Conservation (phyloP, 1,139 yeast species). For the Geotrichum klebahnii region DNA sequence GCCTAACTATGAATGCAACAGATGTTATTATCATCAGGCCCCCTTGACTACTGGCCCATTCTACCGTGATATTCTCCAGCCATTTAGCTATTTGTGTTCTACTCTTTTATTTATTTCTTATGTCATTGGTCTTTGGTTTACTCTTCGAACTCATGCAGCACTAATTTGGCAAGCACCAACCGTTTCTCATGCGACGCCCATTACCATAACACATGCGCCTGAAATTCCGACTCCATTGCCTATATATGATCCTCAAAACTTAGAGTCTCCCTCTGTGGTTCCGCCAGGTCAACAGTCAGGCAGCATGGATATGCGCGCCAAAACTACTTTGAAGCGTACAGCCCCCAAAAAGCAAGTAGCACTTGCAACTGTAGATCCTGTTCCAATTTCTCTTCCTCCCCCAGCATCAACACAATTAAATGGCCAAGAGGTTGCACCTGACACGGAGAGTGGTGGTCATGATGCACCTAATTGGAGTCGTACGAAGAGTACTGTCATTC, state of each 20-base stretch:
- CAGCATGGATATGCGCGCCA: too few relatives aligned
- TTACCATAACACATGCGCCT: slow-evolving; percentile 15
- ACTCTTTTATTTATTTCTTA: slow-evolving; percentile 76
- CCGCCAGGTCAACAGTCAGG: slow-evolving; percentile 8
- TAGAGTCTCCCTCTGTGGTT: slow-evolving; percentile 5
- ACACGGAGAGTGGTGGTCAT: slow-evolving; percentile 55
- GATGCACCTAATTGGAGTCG: slow-evolving; percentile 98
- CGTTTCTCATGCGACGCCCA: slow-evolving; percentile 33
- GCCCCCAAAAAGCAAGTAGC: slow-evolving; percentile 1
- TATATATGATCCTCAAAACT: slow-evolving; percentile 11
- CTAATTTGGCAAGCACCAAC: slow-evolving; percentile 83
- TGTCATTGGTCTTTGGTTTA: slow-evolving; percentile 86
- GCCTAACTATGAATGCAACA: slow-evolving; percentile 47
- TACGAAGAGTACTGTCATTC: slow-evolving; percentile 74
- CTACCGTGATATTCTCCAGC: slow-evolving; percentile 64
- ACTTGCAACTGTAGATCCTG: slow-evolving; percentile 15
- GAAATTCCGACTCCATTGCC: slow-evolving; percentile 12
- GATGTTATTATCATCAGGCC: slow-evolving; percentile 78
- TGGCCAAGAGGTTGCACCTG: not conserved
- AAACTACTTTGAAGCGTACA: not conserved
- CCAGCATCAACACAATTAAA: not conserved
- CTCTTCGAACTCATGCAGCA: slow-evolving; percentile 93
- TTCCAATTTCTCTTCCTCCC: slow-evolving; percentile 6
- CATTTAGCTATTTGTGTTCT: slow-evolving; percentile 80
- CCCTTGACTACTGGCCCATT: slow-evolving; percentile 56